A percentile compares a stretch with the other conserved stretches of the same genome.
Evolutionary conservation across 306 rosid genomes (phyloP).

Genomic region (Dalbergia oliveri): DNA sequence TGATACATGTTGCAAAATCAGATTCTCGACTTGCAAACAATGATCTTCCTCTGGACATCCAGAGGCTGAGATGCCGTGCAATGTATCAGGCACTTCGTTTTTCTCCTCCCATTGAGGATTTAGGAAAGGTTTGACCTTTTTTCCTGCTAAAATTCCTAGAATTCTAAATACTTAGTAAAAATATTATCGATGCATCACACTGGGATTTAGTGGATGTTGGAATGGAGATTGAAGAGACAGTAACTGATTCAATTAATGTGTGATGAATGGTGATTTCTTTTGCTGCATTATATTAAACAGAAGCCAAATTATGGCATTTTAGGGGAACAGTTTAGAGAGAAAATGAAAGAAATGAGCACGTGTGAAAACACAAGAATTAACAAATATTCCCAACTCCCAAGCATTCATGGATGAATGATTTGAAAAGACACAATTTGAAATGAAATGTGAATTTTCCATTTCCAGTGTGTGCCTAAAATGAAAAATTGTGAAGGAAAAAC

Average conservation of each 20-base stretch:
- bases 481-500: too few species aligned
- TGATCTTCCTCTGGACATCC: slow-evolving; percentile 84
- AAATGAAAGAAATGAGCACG: slow-evolving; percentile 1
- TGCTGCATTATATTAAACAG: slow-evolving; percentile 15
- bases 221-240: slow-evolving; percentile 29
- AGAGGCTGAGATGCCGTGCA: slow-evolving; percentile 92
- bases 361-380: slow-evolving; percentile 3
- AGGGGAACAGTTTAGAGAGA: slow-evolving; percentile 15
- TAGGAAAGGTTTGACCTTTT: slow-evolving; percentile 79
- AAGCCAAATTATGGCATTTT: slow-evolving; percentile 8
- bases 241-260: neutral
- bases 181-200: slow-evolving; percentile 13
- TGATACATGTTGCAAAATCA: slow-evolving; percentile 89
- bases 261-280: slow-evolving; percentile 24
- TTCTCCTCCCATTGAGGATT: slow-evolving; percentile 82
- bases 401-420: neutral
- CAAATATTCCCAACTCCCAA: neutral
- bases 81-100: slow-evolving; percentile 86
- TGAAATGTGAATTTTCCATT: too few species aligned
- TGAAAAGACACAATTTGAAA: slow-evolving; percentile 26
- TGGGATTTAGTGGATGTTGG: slow-evolving; percentile 33
- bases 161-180: slow-evolving; percentile 14
- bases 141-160: slow-evolving; percentile 12
- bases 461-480: too few species aligned
- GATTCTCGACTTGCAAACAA: slow-evolving; percentile 97